Evolutionary conservation across 768 basidiomycete genomes (phyloP).

Genomic region (Mrakia frigida): DNA sequence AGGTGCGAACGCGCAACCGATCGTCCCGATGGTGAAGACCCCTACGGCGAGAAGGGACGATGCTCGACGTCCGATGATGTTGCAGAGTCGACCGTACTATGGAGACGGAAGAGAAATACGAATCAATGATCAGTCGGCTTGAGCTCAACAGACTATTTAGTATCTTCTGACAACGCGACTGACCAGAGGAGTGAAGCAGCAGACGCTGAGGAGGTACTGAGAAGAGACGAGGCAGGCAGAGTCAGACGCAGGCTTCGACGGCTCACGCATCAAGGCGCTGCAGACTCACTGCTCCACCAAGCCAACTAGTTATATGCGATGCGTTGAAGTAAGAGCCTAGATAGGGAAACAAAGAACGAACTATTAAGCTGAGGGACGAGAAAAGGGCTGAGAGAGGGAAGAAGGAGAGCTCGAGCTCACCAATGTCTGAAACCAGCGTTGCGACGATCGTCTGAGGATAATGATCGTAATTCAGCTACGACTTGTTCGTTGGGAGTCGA

Average conservation of each 20-base stretch:
- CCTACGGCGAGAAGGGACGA: constrained; percentile 81
- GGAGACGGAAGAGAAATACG: too few relatives aligned
- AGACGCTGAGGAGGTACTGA: constrained; percentile 1
- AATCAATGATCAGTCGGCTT: not conserved
- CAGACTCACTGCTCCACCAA: not conserved
- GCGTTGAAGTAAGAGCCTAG: not conserved
- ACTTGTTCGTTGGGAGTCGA: not conserved
- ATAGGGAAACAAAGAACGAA: not conserved
- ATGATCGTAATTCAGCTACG: not conserved
- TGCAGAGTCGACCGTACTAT: constrained; percentile 39
- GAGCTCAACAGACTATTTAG: not conserved
- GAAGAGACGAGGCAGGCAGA: not conserved
- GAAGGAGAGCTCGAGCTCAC: not conserved
- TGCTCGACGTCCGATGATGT: constrained; percentile 58
- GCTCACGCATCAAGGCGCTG: not conserved
- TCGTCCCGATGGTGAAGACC: constrained; percentile 73
- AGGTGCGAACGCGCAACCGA: constrained; percentile 59
- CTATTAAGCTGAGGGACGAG: not conserved
- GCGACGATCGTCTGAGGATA: not conserved
- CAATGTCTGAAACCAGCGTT: not conserved
- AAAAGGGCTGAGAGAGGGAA: not conserved
- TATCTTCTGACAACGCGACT: not conserved
- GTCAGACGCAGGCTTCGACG: not conserved
- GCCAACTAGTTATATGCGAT: not conserved
- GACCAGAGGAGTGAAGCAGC: constrained; percentile 10